phyloP scores from a whole-genome alignment of 345 rosid species.

The Angophora floribunda region DNA sequence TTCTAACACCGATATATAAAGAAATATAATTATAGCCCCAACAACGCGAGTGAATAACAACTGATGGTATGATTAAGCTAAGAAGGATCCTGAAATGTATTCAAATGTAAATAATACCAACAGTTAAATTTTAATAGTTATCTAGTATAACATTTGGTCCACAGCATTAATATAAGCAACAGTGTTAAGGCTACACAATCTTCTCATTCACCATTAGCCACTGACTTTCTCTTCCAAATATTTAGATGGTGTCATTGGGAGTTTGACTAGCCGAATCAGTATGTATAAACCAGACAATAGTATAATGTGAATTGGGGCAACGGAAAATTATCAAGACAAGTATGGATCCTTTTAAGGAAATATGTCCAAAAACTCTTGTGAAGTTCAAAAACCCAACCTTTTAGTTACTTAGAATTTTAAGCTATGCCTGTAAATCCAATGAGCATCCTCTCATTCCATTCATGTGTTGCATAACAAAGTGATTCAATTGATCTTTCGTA shows the following conservation, averaged over 20 bases:
- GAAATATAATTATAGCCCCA: neutral
- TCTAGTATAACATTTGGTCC: neutral
- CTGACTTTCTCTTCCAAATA: neutral
- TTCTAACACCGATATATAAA: neutral
- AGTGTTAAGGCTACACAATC: neutral
- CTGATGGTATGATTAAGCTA: neutral
- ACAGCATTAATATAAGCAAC: neutral
- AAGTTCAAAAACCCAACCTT: neutral
- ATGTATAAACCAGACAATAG: neutral
- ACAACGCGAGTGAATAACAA: too few relatives aligned
- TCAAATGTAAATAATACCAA: neutral
- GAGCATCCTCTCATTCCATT: neutral
- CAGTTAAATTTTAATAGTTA: too few relatives aligned
- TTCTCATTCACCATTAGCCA: neutral
- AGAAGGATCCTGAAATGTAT: neutral
- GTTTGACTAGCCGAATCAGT: neutral
- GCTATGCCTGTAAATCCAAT: neutral
- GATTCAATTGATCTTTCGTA: neutral
- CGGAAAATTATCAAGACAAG: neutral
- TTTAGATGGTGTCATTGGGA: neutral
- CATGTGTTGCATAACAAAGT: neutral
- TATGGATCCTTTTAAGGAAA: neutral
- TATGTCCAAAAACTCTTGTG: neutral
- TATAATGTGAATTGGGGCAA: neutral
- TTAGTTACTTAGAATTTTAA: neutral